Evolutionary conservation across 257 asterid species (phyloP).

Genomic region (Solanum infundibuliforme): DNA sequence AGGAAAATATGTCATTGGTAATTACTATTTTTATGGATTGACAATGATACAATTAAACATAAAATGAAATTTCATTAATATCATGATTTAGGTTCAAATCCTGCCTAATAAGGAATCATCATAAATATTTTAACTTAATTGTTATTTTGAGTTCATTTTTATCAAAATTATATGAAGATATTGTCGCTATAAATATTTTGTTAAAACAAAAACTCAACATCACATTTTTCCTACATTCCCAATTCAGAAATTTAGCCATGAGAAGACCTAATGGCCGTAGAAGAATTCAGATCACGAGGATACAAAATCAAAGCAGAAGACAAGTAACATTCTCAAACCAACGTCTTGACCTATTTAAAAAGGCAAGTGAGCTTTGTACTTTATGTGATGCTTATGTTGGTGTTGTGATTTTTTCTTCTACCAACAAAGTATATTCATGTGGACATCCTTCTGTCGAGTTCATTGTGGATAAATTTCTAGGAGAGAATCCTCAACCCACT

Average conservation of each 20-base stretch:
- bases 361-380: not conserved
- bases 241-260: not conserved
- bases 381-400: too few species aligned
- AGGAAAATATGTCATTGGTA: too few species aligned
- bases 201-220: not conserved
- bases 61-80: not conserved
- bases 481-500: too few species aligned
- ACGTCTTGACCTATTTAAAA: too few species aligned
- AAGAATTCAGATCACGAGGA: too few species aligned
- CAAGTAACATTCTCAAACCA: too few species aligned
- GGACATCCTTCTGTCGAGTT: too few species aligned
- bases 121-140: not conserved
- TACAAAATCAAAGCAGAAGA: too few species aligned
- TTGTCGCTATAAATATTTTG: not conserved
- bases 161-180: not conserved
- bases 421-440: too few species aligned
- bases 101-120: not conserved
- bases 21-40: too few species aligned
- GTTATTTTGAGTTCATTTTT: not conserved
- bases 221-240: not conserved
- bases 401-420: too few species aligned
- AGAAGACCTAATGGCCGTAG: not conserved
- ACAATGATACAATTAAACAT: not conserved
- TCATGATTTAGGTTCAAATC: not conserved
- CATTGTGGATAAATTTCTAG: too few species aligned